These are phyloP conservation scores for Choanephora cucurbitarum DNA, from an alignment of 371 early-diverging fungal genomes.

Conservation along the genomic window DNA sequence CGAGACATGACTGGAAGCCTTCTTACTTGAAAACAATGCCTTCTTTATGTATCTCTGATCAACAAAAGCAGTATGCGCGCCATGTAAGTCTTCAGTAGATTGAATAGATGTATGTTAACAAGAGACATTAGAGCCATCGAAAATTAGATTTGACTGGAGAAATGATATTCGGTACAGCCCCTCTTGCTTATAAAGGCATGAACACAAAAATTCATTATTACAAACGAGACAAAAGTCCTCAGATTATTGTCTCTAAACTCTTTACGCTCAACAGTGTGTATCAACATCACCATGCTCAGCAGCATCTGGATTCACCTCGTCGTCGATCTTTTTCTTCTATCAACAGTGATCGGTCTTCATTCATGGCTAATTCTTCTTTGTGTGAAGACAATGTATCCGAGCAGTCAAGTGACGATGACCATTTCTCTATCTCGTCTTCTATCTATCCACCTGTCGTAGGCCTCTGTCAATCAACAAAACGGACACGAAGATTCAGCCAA, in stretches of 20 bases:
- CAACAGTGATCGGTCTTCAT: constrained; percentile 62
- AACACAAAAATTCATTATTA: constrained; percentile 65
- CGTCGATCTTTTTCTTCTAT: constrained; percentile 63
- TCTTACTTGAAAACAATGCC: constrained; percentile 37
- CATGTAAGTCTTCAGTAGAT: constrained; percentile 14
- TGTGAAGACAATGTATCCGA: constrained; percentile 39
- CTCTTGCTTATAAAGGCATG: constrained; percentile 69
- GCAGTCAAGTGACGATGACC: constrained; percentile 48
- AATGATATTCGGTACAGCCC: constrained; percentile 71
- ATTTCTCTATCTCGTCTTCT: constrained; percentile 22
- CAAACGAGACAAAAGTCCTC: constrained; percentile 55
- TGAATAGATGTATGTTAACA: background rate
- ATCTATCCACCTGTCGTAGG: constrained; percentile 43
- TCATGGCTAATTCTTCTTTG: constrained; percentile 30
- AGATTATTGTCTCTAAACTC: constrained; percentile 62
- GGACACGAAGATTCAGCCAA: constrained; percentile 58
- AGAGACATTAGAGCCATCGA: constrained; percentile 34
- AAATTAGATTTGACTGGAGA: constrained; percentile 56
- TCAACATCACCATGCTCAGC: constrained; percentile 17
- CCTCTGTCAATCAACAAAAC: constrained; percentile 40
- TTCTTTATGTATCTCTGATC: constrained; percentile 27
- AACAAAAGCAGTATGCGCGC: constrained; percentile 19
- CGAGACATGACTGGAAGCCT: constrained; percentile 33
- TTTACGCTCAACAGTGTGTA: constrained; percentile 50
- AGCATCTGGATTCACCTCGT: constrained; percentile 46